A percentile compares a stretch with the other conserved stretches of the same genome.
phyloP scores from a whole-genome alignment of 495 filamentous ascomycete genomes.

The Daldinia loculata region DNA sequence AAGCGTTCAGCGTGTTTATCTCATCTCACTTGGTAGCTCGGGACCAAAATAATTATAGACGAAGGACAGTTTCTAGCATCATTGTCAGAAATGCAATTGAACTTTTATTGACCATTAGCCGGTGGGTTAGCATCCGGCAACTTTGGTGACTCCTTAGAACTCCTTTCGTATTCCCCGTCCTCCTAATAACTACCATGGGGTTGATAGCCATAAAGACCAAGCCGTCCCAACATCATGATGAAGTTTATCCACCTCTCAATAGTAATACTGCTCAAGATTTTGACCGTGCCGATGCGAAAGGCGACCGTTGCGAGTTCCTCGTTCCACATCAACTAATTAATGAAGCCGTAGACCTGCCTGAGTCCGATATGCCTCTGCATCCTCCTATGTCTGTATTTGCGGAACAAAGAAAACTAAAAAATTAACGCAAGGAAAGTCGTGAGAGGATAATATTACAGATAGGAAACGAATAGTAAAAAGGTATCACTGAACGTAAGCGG shows the following conservation, averaged over 20 bases:
- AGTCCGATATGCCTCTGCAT: slow-evolving; percentile 29
- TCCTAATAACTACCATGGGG: slow-evolving; percentile 27
- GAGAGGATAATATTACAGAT: slow-evolving; percentile 36
- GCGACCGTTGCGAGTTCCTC: slow-evolving; percentile 23
- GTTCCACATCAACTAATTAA: slow-evolving; percentile 40
- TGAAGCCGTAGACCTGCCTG: slow-evolving; percentile 23
- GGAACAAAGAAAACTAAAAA: slow-evolving; percentile 18
- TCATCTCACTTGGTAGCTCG: not conserved
- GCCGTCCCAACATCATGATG: slow-evolving; percentile 24
- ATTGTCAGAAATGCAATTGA: slow-evolving; percentile 32
- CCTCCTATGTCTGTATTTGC: slow-evolving; percentile 17
- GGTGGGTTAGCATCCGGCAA: slow-evolving; percentile 16
- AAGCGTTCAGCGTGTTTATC: not conserved
- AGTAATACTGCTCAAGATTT: slow-evolving; percentile 21
- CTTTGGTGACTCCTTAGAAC: slow-evolving; percentile 39
- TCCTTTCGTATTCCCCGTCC: slow-evolving; percentile 39
- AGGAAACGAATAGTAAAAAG: slow-evolving; percentile 22
- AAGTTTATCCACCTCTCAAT: slow-evolving; percentile 25
- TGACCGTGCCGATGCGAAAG: slow-evolving; percentile 23
- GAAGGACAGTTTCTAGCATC: slow-evolving; percentile 12
- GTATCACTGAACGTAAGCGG: slow-evolving; percentile 18
- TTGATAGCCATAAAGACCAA: slow-evolving; percentile 34
- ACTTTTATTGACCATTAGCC: slow-evolving; percentile 44
- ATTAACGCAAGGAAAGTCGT: slow-evolving; percentile 32
- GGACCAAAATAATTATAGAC: slow-evolving; percentile 6